These are phyloP conservation scores for Penicillium griseofulvum DNA, from an alignment of 2,329 filamentous ascomycete species.

Conservation along the genomic window DNA sequence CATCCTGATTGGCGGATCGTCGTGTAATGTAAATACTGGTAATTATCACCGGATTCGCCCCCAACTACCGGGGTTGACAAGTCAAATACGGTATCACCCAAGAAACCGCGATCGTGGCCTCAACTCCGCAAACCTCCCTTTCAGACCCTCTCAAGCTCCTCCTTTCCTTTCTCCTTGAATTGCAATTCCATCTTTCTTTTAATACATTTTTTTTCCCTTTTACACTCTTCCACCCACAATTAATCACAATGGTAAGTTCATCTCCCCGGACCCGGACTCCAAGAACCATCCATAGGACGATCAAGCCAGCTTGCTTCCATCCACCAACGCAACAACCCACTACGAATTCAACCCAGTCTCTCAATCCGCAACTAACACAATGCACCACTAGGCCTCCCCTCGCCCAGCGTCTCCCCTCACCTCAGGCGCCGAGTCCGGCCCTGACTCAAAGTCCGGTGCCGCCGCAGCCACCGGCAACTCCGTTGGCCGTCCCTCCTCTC, in stretches of 20 bases:
- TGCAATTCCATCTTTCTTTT: conserved; percentile 4
- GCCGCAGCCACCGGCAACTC: conserved; percentile 64
- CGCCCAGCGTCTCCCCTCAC: conserved; percentile 45
- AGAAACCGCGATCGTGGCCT: conserved; percentile 31
- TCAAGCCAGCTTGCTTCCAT: conserved; percentile 6
- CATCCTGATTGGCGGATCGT: conserved; percentile 7
- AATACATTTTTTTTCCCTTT: not conserved
- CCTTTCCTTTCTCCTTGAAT: conserved; percentile 7
- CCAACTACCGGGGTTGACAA: not conserved
- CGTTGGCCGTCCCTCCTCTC: conserved; percentile 76
- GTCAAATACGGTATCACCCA: conserved; percentile 20
- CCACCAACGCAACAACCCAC: conserved; percentile 3
- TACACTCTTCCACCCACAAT: conserved; percentile 9
- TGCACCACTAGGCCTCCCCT: conserved; percentile 34
- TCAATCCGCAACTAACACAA: conserved; percentile 4
- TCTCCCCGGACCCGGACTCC: not conserved
- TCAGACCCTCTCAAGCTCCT: conserved; percentile 11
- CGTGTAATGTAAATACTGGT: conserved; percentile 9
- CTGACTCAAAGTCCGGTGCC: conserved; percentile 45
- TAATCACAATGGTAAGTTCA: conserved; percentile 25
- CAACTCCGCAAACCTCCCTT: conserved; percentile 26
- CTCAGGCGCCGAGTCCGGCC: conserved; percentile 46
- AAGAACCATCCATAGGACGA: not conserved
- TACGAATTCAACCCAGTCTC: conserved; percentile 1
- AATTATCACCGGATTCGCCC: not conserved